phyloP scores from a whole-genome alignment of 306 rosid species.

The Senna siamea region DNA sequence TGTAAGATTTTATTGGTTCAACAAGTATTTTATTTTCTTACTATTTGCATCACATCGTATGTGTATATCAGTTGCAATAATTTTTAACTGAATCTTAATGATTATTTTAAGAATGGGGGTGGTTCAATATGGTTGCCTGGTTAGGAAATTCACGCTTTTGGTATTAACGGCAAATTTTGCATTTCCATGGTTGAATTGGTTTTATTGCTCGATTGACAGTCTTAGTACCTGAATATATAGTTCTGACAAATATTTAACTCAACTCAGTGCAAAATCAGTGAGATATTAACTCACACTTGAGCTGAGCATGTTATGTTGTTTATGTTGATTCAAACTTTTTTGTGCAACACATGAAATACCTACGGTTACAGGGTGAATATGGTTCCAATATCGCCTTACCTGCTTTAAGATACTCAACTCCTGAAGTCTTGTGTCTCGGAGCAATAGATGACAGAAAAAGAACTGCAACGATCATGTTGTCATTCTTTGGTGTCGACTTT shows the following conservation, averaged over 20 bases:
- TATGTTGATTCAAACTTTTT: constrained; percentile 30
- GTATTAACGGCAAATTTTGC: constrained; percentile 1
- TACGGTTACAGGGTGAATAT: not conserved
- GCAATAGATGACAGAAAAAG: constrained; percentile 7
- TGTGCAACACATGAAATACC: constrained; percentile 8
- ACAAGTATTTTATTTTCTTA: not conserved
- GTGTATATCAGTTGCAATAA: not conserved
- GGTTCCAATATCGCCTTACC: not conserved
- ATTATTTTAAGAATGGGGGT: constrained; percentile 19
- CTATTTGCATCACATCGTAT: not conserved
- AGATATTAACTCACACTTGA: constrained; percentile 9
- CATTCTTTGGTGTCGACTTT: not conserved
- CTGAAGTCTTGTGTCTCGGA: constrained; percentile 13
- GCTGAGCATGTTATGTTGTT: constrained; percentile 28
- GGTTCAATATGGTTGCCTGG: constrained; percentile 4
- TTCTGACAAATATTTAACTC: not conserved
- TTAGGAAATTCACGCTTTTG: constrained; percentile 22
- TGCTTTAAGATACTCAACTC: constrained; percentile 15
- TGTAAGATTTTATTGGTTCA: constrained; percentile 56
- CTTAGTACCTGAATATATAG: constrained; percentile 13
- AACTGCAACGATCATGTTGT: constrained; percentile 1
- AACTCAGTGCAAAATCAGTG: not conserved
- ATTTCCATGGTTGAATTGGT: constrained; percentile 9
- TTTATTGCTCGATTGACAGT: not conserved
- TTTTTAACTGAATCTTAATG: not conserved